phyloP scores from a whole-genome alignment of 1,139 yeast genomes.

The Sugiyamaella pinicola region DNA sequence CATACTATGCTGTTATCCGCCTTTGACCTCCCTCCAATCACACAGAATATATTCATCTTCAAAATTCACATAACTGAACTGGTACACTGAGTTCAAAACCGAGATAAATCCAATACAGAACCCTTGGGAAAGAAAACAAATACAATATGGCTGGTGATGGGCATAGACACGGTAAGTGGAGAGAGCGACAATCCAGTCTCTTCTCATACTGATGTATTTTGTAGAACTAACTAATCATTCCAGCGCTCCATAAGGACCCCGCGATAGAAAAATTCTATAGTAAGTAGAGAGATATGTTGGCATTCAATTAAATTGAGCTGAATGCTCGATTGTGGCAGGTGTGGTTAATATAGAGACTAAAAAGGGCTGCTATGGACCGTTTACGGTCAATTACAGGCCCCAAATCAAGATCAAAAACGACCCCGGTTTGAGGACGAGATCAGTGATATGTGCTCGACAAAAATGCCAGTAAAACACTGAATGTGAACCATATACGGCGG shows the following conservation, averaged over 20 bases:
- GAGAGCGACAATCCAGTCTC: too few species aligned
- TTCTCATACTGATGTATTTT: neutral
- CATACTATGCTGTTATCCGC: neutral
- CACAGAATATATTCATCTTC: neutral
- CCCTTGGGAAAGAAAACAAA: neutral
- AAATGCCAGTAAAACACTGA: too few species aligned
- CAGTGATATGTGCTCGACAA: too few species aligned
- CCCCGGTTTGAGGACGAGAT: too few species aligned
- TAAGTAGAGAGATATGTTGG: slow-evolving; percentile 23
- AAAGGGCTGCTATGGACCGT: too few species aligned
- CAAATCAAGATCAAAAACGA: too few species aligned
- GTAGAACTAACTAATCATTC: neutral
- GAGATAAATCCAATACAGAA: neutral
- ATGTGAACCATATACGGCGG: too few species aligned
- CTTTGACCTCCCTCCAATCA: slow-evolving; percentile 1
- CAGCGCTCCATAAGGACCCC: slow-evolving; percentile 40
- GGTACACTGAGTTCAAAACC: neutral
- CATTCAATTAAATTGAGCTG: too few species aligned
- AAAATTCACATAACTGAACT: neutral
- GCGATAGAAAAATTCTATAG: slow-evolving; percentile 43
- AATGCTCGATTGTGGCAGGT: too few species aligned
- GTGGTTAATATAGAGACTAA: neutral
- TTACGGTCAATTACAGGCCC: too few species aligned
- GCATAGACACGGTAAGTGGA: slow-evolving; percentile 14
- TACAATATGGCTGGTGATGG: slow-evolving; percentile 16